Evolutionary conservation across 225 moss, liverwort and hornwort genomes (phyloP).

Genomic region (Ulota crispa): DNA sequence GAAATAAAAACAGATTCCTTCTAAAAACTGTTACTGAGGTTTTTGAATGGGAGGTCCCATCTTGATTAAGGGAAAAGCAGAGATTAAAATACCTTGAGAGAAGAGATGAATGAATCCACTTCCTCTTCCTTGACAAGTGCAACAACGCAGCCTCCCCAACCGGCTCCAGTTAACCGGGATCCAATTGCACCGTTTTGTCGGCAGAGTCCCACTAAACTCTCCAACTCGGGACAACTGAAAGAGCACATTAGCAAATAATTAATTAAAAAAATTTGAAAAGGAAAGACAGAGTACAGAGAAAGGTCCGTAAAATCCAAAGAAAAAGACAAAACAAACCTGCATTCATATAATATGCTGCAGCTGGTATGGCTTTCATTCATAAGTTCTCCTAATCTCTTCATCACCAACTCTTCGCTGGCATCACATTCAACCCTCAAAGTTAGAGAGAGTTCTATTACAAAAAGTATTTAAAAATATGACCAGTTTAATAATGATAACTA

Average conservation of each 20-base stretch:
- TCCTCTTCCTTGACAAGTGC: constrained; percentile 76
- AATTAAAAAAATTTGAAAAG: neutral
- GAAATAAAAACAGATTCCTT: neutral
- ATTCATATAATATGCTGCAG: constrained; percentile 83
- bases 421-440: constrained; percentile 7
- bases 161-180: constrained; percentile 88
- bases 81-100: constrained; percentile 57
- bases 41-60: neutral
- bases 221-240: constrained; percentile 84
- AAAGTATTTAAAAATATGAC: neutral
- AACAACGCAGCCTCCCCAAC: constrained; percentile 96
- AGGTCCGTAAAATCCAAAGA: neutral
- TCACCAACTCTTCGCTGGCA: constrained; percentile 55
- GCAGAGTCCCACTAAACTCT: constrained; percentile 73
- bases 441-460: neutral
- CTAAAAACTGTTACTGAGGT: neutral
- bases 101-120: constrained; percentile 64
- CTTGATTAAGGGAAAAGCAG: neutral
- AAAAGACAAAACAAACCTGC: constrained; percentile 59
- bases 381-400: constrained; percentile 68
- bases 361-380: constrained; percentile 94
- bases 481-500: neutral
- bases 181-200: constrained; percentile 74
- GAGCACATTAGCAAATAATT: constrained; percentile 7
- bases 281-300: neutral